Base-by-base conservation (phyloP, 2,329 filamentous ascomycete species). In the Cladosporium sp. region DNA sequence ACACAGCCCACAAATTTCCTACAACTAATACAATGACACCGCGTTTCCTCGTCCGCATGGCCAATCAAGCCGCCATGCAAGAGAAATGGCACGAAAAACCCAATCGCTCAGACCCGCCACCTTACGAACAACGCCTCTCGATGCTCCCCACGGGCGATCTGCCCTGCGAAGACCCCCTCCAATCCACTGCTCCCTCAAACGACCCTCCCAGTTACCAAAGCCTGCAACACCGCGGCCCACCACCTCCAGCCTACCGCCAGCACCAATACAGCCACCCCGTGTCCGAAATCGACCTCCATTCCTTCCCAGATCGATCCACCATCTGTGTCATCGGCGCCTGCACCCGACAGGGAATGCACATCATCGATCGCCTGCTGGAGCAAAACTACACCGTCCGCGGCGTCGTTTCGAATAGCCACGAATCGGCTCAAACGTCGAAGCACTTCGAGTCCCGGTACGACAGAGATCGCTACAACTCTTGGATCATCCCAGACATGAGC, bases 401-500 rank as follows among this genome's bases (percentile, higher is more conserved):
- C 2, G 56, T 58, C 12, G 59, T 63, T 7, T 50, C 62, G 19
- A 51, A 54, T 24, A 48, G 41, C 13, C 51, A 53, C 20, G 61
- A 64, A 43, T 58, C 57, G 18, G 51, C 51, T 17, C 62, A 57
- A 55, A 58, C 61, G 6, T 52, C 50, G 29, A 54, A 61, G 15
- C 56, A 54, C 40, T 64, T 64, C 41, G 54, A 54, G 22, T 40
- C 58, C 11, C 58, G 56, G 41, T 59, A 65, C 40, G 63, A 59
- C 13, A 30, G 53, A 1, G 65, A 61, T 3, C 52, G 57, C 3
- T 72, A 75, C 43, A 68, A 72, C n/a, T 61, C 72, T 3, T 62
- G 68, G 4, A 51, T 67, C 2, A 64, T 79, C 2, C 57, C 66
- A 1, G 64, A 74, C 13, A 60, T 78, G 20, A 60, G 61, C 1